These are phyloP conservation scores for Aspergillus phoenicis DNA, from an alignment of 2,329 filamentous ascomycete species.

Conservation along the genomic window DNA sequence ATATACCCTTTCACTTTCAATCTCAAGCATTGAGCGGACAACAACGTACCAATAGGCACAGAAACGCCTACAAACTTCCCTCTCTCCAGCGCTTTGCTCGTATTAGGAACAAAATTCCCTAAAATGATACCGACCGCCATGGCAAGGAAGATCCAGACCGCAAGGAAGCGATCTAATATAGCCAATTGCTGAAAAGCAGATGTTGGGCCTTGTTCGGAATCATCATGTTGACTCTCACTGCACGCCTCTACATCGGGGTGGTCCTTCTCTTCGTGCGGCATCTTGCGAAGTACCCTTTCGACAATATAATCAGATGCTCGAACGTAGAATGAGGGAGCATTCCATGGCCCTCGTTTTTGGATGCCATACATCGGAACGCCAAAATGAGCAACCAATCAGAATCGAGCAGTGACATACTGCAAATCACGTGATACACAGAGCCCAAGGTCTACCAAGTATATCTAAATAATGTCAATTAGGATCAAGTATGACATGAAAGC, in stretches of 20 bases:
- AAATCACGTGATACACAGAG: neutral
- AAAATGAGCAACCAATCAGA: slow-evolving; percentile 10
- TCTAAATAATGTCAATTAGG: too few relatives aligned
- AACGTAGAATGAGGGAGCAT: neutral
- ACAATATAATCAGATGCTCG: too few relatives aligned
- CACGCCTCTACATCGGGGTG: slow-evolving; percentile 16
- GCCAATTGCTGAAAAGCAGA: slow-evolving; percentile 25
- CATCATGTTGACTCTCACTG: neutral
- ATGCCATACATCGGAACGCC: neutral
- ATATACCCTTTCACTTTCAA: neutral
- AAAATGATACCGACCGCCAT: slow-evolving; percentile 75
- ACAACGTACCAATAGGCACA: slow-evolving; percentile 61
- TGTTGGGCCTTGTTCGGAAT: slow-evolving; percentile 9
- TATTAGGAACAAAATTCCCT: slow-evolving; percentile 70
- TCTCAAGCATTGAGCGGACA: neutral
- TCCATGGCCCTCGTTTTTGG: neutral
- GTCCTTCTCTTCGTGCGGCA: slow-evolving; percentile 4
- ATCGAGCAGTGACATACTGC: slow-evolving; percentile 12
- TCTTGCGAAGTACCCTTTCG: neutral
- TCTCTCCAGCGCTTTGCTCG: slow-evolving; percentile 63
- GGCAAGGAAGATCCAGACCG: slow-evolving; percentile 73
- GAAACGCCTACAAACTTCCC: slow-evolving; percentile 73
- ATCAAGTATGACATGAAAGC: too few relatives aligned
- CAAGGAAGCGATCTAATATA: slow-evolving; percentile 26
- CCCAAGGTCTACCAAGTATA: too few relatives aligned